Evolutionary conservation across 1,139 yeast genomes (phyloP), one percentile per base, ranked within the genome.

Genomic region (Saccharomycopsis phalli): DNA sequence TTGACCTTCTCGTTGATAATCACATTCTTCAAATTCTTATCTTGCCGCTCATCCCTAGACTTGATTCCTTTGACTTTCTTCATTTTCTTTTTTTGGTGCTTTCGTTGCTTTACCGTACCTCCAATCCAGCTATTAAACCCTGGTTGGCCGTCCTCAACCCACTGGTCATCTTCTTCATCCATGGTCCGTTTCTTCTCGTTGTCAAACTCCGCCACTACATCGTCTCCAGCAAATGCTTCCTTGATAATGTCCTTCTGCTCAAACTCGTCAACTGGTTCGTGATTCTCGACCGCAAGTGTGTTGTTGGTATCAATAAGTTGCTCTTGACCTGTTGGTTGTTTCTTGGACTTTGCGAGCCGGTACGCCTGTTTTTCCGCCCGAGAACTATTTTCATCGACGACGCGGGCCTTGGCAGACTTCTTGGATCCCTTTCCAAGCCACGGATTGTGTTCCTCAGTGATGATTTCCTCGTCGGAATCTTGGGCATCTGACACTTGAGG

Each of bases 201-300:
- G 47, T 71, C 73, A 56, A 87, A 87, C 50, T 87, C 94, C 16
- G 71, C 70, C 17, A 80, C 81, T 34, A 77, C 80, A 55, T 91
- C 93, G 60, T 91, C 99, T 19, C 97, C 97, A 2, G 96, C 97
- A 68, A 91, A 91, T 0, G 98, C 98, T 54, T 88, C 81, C 49
- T 79, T 74, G 47, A 86, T 84, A 36, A 91, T 68, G 44, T 86
- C 91, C 47, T 77, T 76, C 58, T 91, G 96, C 52, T 75, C 71
- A 63, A 91, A 84, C 66, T 72, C 58, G 46, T 62, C 64, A 22
- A 60, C 56, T 23, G 57, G 56, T 14, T 51, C 58, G 8, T 50
- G 55, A 11, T 53, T 56, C 6, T 35, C 40, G 25, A 32, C 16
- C n/a, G 39, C 18, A 39, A 61, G 57, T 54, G 65, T 36, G 25